A percentile compares a stretch with the other conserved stretches of the same genome.
Conservation (phyloP, 148 eudicot species). For the Suaeda aralocaspica region DNA sequence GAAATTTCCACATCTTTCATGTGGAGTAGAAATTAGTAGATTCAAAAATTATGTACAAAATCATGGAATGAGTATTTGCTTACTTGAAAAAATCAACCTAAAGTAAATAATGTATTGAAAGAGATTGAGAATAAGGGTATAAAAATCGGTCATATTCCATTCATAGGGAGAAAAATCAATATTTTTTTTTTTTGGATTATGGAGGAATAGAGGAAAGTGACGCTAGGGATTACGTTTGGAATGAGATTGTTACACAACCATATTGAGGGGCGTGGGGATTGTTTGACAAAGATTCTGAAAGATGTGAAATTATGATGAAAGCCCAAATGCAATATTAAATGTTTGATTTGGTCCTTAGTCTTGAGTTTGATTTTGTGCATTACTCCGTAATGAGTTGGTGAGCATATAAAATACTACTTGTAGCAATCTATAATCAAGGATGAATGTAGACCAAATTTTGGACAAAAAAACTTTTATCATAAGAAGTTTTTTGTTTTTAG, state of each 20-base stretch:
- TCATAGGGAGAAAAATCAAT: too few species aligned
- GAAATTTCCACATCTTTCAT: too few species aligned
- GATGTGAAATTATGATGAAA: neutral
- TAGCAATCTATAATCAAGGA: neutral
- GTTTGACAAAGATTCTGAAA: neutral
- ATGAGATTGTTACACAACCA: neutral
- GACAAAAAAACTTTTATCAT: neutral
- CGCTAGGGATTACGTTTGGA: conserved; percentile 4
- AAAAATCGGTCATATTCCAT: too few species aligned
- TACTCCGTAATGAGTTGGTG: neutral
- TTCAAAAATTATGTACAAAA: too few species aligned
- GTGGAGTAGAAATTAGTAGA: too few species aligned
- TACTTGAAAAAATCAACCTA: too few species aligned
- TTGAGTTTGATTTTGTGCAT: neutral
- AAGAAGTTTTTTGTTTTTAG: neutral
- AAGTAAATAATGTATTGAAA: too few species aligned
- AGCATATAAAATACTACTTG: neutral
- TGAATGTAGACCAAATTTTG: conserved; percentile 5
- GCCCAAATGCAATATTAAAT: neutral
- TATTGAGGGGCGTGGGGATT: conserved; percentile 1
- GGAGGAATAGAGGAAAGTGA: conserved; percentile 5
- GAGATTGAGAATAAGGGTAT: too few species aligned
- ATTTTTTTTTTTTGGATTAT: too few species aligned
- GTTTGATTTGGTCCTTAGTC: conserved; percentile 4
- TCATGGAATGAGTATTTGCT: too few species aligned